Evolutionary conservation across 108 stramenopile genomes (phyloP).

Genomic region (Fragilaria crotonensis): DNA sequence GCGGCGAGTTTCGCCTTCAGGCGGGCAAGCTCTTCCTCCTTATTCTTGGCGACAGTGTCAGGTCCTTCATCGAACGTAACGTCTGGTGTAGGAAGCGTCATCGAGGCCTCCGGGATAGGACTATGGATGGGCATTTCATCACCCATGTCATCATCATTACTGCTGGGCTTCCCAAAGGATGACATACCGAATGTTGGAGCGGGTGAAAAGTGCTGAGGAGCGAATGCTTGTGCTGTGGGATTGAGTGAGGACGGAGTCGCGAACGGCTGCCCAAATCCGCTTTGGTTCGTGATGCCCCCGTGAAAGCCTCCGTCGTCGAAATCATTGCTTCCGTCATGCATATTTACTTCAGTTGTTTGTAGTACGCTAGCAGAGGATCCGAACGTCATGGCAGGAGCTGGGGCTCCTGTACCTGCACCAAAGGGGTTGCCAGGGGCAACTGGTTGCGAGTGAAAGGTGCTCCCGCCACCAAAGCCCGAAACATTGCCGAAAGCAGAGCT

Average conservation of each 20-base stretch:
- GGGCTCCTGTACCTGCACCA: not conserved
- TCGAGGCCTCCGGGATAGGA: not conserved
- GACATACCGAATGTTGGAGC: not conserved
- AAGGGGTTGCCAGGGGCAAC: not conserved
- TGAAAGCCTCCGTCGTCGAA: not conserved
- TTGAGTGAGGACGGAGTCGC: not conserved
- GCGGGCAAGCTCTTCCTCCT: slow-evolving; percentile 18
- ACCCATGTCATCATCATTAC: not conserved
- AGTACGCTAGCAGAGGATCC: not conserved
- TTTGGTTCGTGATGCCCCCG: not conserved
- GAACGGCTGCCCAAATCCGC: not conserved
- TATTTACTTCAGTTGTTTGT: slow-evolving; percentile 2
- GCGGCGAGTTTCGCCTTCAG: slow-evolving; percentile 37
- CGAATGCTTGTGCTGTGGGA: not conserved
- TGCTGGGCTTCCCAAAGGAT: not conserved
- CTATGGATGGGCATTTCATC: not conserved
- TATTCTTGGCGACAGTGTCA: not conserved
- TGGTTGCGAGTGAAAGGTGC: too few relatives aligned
- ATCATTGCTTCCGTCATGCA: not conserved
- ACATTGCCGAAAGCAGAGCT: too few relatives aligned
- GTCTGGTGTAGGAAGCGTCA: not conserved
- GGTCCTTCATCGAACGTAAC: not conserved
- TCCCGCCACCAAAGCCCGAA: too few relatives aligned
- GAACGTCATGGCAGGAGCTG: slow-evolving; percentile 2
- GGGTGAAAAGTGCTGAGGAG: not conserved